Conservation (phyloP, 2,329 filamentous ascomycete species). For the Dothistroma septosporum region DNA sequence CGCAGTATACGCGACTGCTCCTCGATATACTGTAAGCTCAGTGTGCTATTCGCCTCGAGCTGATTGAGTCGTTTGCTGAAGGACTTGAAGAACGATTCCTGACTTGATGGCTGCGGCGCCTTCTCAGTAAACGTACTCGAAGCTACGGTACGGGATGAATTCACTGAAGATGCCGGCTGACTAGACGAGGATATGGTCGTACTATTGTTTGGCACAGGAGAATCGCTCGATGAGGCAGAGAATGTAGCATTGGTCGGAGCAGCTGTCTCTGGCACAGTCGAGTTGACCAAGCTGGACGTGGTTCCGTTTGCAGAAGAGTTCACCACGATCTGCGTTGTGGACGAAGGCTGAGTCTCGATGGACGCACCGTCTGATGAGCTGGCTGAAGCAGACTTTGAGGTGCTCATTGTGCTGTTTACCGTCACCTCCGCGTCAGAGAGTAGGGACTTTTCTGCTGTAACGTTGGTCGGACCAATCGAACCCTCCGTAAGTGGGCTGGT, state of each 20-base stretch:
- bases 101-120: constrained; percentile 68
- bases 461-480: not conserved
- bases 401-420: not conserved
- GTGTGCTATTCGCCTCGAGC: constrained; percentile 85
- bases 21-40: constrained; percentile 93
- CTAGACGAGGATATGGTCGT: constrained; percentile 2
- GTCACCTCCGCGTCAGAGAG: not conserved
- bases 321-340: not conserved
- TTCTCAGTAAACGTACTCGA: constrained; percentile 23
- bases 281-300: not conserved
- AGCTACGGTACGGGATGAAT: constrained; percentile 9
- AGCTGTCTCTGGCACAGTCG: not conserved
- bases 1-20: constrained; percentile 88
- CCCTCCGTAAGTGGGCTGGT: not conserved
- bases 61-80: constrained; percentile 88
- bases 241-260: not conserved
- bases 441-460: not conserved
- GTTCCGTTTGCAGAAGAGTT: not conserved
- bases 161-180: constrained; percentile 8
- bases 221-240: not conserved
- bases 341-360: not conserved
- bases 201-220: not conserved
- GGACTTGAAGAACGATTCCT: constrained; percentile 97
- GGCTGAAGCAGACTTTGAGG: not conserved
- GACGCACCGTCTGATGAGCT: not conserved